Base-by-base conservation (phyloP, 2,329 filamentous ascomycete genomes). In the Trichoderma aggressivum region DNA sequence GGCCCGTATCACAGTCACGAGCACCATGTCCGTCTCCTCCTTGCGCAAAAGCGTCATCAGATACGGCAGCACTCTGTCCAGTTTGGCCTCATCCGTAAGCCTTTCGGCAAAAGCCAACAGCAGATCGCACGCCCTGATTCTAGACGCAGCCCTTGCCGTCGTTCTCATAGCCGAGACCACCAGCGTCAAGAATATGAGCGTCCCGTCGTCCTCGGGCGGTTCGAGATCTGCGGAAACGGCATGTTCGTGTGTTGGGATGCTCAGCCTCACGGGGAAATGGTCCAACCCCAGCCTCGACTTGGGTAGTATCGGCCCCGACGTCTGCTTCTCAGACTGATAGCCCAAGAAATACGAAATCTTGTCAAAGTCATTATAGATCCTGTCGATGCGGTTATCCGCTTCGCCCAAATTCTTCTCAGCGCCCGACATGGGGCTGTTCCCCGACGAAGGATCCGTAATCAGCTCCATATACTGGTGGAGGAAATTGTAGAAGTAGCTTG, bases 401-500 rank as follows among this genome's bases (percentile, higher is more conserved):
- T 98, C 94, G 72, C 92, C 92, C 66, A 94, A 85, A 77, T 94
- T 97, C 74, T 88, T 89, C 43, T 77, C 74, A 12, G 89, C 86
- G 1, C 91, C 88, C 11, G 91, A 91, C 55, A 93, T 87, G 12
- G 90, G 88, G 66, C 88, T 90, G 74, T 92, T 91, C 1, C 93
- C 94, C 1, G 93, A 93, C 0, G 92, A 93, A 0, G 94, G 92
- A 79, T 98, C 94, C 5, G 96, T 98, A 73, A 99, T 93, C 69
- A 97, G 88, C 75, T 93, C 93, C 94, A 99, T 98, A 79, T 99
- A 97, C 77, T 98, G 94, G 79, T 99, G 96, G 36, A 99, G 85
- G 78, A 99, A 98, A 78, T 90, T 97, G 84, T 98, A 98, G 77
- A 99, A 99, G 81, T 99, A 99, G 71, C 93, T 89, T 0, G 96